A percentile compares a stretch with the other conserved stretches of the same genome.
phyloP scores from a whole-genome alignment of 306 rosid species.

The Lathyrus oleraceus region DNA sequence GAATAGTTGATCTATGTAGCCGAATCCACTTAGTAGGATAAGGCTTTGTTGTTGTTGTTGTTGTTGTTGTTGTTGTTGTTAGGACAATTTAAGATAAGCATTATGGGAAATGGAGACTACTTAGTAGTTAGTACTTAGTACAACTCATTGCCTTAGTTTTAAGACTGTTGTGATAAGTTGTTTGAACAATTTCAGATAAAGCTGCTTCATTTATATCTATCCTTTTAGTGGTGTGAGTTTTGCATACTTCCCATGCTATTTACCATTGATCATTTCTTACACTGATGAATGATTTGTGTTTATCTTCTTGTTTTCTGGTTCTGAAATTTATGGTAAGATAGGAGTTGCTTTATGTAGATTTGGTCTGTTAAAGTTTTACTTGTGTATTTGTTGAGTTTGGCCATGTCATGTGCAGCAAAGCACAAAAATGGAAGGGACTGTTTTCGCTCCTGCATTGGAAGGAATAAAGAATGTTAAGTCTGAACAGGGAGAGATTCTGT shows the following conservation, averaged over 20 bases:
- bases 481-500: slow-evolving; percentile 71
- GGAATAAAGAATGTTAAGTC: slow-evolving; percentile 71
- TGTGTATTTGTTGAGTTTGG: slow-evolving; percentile 20
- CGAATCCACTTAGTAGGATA: too few relatives aligned
- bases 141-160: slow-evolving; percentile 4
- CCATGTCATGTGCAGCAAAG: slow-evolving; percentile 43
- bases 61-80: too few relatives aligned
- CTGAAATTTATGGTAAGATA: slow-evolving; percentile 1
- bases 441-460: slow-evolving; percentile 75
- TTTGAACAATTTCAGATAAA: not conserved
- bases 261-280: not conserved
- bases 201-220: slow-evolving; percentile 1
- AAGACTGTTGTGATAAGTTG: slow-evolving; percentile 7
- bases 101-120: slow-evolving; percentile 4
- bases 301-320: slow-evolving; percentile 15
- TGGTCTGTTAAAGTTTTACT: slow-evolving; percentile 8
- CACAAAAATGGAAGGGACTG: slow-evolving; percentile 72
- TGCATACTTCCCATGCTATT: not conserved
- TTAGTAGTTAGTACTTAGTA: not conserved
- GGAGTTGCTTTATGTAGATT: slow-evolving; percentile 18
- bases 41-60: too few relatives aligned
- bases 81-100: not conserved
- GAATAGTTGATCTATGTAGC: too few relatives aligned
- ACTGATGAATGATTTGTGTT: slow-evolving; percentile 5
- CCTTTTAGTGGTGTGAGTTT: not conserved